Base-by-base conservation (phyloP, 345 rosid genomes). In the Melastoma malabathricum region DNA sequence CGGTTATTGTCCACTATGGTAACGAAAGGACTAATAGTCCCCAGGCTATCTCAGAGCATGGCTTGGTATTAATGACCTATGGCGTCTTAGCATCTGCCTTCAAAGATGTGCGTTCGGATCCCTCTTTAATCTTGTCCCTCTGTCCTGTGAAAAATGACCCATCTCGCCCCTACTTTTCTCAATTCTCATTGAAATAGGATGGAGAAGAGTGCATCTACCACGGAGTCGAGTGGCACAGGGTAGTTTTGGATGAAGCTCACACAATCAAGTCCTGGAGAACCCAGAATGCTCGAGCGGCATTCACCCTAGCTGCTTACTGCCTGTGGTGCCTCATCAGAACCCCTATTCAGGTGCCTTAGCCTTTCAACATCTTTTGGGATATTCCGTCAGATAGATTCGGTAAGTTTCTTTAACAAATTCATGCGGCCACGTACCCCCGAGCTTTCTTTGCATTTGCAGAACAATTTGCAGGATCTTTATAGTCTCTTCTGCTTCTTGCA, bases 221-320 rank as follows among this genome's bases (percentile, higher is more conserved):
- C 51, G 60, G 27, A 55, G 71, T 83, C 31, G 79, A 75, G 19
- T 83, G 93, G 87, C 72, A 62, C 22, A 72, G 85, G 67, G 72
- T 83, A 57, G 81, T 74, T 17, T 71, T 83, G 57, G 87, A 83
- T 69, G 88, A 83, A 72, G 81, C 88, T 57, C 93, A 78, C 61
- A 72, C 75, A 3, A 83, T 83, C 44, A 83, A 80, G 61, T 62
- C 79, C 46, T 74, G 71, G 64, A 83, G 52, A 68, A 66, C 78
- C 12, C 47, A 54, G 58, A 72, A 54, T 63, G 85, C 88, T 67
- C 75, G 61, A 58, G 75, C 88, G 47, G 63, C 81, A 0, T 80
- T 70, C n/a, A n/a, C n/a, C n/a, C n/a, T n/a, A n/a, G n/a, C n/a
- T n/a, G n/a, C n/a, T n/a, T n/a, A n/a, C n/a, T n/a, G n/a, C n/a